Percentiles rank a stretch among this genome's conserved stretches.
phyloP scores from a whole-genome alignment of 768 basidiomycete genomes.

The Mycena haematopus region DNA sequence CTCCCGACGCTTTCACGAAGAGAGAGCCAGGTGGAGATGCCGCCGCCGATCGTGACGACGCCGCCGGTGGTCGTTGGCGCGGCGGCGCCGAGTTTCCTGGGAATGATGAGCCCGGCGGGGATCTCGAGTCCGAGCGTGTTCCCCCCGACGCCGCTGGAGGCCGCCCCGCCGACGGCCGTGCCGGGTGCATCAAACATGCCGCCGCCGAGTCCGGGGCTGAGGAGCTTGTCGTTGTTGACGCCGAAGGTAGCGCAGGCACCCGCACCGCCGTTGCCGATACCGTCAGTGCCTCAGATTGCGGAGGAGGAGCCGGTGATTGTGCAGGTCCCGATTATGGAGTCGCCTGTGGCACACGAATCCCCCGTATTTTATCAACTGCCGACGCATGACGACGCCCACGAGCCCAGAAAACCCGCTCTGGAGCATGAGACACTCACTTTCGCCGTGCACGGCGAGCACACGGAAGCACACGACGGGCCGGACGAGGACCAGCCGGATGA shows the following conservation, averaged over 20 bases:
- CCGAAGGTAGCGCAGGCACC: conserved; percentile 11
- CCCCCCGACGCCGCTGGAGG: conserved; percentile 27
- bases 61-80: conserved; percentile 17
- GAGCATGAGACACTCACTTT: neutral
- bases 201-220: neutral
- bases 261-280: neutral
- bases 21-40: conserved; percentile 26
- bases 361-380: neutral
- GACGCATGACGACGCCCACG: neutral
- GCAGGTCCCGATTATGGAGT: neutral
- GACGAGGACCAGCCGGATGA: conserved; percentile 2
- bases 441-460: neutral
- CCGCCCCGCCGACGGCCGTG: conserved; percentile 19
- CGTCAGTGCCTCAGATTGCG: neutral
- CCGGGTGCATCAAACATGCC: neutral
- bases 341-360: neutral
- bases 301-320: conserved; percentile 9
- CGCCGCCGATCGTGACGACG: conserved; percentile 30
- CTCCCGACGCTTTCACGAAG: conserved; percentile 31
- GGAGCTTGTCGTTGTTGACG: conserved; percentile 20
- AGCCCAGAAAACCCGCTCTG: neutral
- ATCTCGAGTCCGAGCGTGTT: conserved; percentile 26
- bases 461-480: neutral
- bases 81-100: conserved; percentile 27
- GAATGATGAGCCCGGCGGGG: conserved; percentile 19